Base-by-base conservation (phyloP, 2,329 filamentous ascomycete genomes). In the Reticulascus tulasneorum region DNA sequence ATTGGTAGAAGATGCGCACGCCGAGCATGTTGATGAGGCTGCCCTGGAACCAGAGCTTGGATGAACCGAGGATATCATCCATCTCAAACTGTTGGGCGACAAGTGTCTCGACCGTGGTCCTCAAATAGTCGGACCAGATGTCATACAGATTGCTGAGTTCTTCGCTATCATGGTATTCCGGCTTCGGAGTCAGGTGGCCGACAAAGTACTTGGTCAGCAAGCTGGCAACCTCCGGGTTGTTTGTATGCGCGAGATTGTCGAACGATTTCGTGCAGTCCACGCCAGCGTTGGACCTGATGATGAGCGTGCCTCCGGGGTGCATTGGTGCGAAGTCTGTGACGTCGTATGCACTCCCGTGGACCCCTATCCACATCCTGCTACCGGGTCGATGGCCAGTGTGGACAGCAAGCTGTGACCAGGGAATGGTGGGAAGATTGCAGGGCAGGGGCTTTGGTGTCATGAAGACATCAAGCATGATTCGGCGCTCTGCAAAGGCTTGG, bases 401-500 rank as follows among this genome's bases (percentile, higher is more conserved):
- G 3, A 60, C 49, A 7, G 72, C 68, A 6, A 77, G 57, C 40
- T 69, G 59, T 0, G 71, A 73, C 4, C 71, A 52, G 0, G 71
- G 62, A 13, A 76, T 73, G 0, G 66, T 70, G 0, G 70, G 67
- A 1, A 66, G 56, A 28, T 73, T 69, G 50, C 65, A 72, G 0
- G 71, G 66, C 2, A 75, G 60, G 0, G 71, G 64, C 38, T 67
- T 71, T 2, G 72, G 73, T 2, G 69, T 69, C 71, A 75, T 75
- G 50, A 76, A 76, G 25, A 76, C 69, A 39, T 76, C 71, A 0
- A 75, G 52, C 73, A 76, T 76, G 47, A 77, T 71, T 6, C 73
- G 62, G 1, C 73, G 60, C 51, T 77, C 73, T 0, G 71, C 71
- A 38, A 76, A 75, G 0, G 73, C 72, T 17, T 65, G 68, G 45